phyloP scores from a whole-genome alignment of 345 rosid species.

The Xanthoceras sorbifolium region DNA sequence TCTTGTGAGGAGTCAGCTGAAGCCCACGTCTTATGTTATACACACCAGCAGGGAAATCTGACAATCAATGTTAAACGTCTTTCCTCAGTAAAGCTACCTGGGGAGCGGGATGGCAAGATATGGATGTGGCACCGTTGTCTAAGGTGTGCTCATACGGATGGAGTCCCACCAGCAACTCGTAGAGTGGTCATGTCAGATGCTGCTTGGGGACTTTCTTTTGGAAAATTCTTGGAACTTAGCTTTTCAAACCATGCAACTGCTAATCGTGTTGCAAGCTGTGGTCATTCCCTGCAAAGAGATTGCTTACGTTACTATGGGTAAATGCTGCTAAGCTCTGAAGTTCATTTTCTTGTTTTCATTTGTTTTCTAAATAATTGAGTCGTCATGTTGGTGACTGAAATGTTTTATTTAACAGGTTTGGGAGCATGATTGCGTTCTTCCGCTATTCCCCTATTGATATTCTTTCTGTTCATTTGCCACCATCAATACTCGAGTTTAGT shows the following conservation, averaged over 20 bases:
- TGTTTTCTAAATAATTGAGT: background rate
- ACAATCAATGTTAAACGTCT: constrained; percentile 82
- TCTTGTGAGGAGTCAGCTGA: constrained; percentile 82
- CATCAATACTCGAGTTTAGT: constrained; percentile 69
- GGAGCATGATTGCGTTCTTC: constrained; percentile 97
- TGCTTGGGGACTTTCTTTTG: constrained; percentile 99
- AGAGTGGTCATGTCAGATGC: constrained; percentile 98
- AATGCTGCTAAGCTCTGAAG: constrained; percentile 3
- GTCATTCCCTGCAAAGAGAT: constrained; percentile 97
- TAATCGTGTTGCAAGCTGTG: constrained; percentile 95
- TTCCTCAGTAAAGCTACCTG: constrained; percentile 69
- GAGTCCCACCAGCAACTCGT: constrained; percentile 95
- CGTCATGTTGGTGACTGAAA: constrained; percentile 20
- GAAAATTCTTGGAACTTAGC: constrained; percentile 96
- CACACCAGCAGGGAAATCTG: constrained; percentile 98
- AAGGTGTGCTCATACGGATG: constrained; percentile 76
- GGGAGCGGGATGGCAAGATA: constrained; percentile 91
- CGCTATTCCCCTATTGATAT: constrained; percentile 93
- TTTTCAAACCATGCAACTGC: constrained; percentile 98
- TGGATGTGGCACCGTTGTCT: constrained; percentile 99
- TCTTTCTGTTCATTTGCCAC: constrained; percentile 77
- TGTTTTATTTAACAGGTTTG: constrained; percentile 57
- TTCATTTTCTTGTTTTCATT: background rate
- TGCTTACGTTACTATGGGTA: constrained; percentile 99
- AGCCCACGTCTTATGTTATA: constrained; percentile 84